phyloP scores from a whole-genome alignment of 768 basidiomycete species.

The Rhizopogon rudus region DNA sequence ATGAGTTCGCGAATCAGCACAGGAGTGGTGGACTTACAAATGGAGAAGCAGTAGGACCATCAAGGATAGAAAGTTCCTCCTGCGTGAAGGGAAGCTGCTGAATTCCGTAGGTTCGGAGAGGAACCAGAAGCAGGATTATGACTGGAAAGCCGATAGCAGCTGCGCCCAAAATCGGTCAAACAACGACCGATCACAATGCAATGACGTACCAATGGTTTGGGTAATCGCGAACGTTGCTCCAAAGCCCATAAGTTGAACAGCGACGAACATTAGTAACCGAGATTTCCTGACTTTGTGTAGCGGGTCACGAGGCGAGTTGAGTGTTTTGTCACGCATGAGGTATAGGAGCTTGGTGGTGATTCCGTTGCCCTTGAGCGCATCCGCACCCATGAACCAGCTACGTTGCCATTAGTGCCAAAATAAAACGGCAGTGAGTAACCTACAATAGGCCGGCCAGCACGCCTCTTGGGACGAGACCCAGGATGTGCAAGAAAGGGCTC shows the following conservation, averaged over 20 bases:
- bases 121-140: slow-evolving; percentile 80
- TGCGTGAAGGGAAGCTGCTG: slow-evolving; percentile 70
- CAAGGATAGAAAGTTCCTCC: slow-evolving; percentile 81
- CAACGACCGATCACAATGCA: neutral
- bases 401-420: neutral
- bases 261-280: slow-evolving; percentile 65
- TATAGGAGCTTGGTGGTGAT: slow-evolving; percentile 80
- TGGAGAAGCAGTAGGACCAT: slow-evolving; percentile 85
- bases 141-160: slow-evolving; percentile 91
- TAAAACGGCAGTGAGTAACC: slow-evolving; percentile 18
- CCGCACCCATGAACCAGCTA: slow-evolving; percentile 91
- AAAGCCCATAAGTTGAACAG: slow-evolving; percentile 77
- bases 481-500: slow-evolving; percentile 75
- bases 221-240: slow-evolving; percentile 88
- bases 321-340: slow-evolving; percentile 64
- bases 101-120: slow-evolving; percentile 65
- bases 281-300: slow-evolving; percentile 70
- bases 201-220: slow-evolving; percentile 70
- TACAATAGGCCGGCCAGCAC: slow-evolving; percentile 86
- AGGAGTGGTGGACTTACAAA: slow-evolving; percentile 51
- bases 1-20: neutral
- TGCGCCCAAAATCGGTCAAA: slow-evolving; percentile 17
- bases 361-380: slow-evolving; percentile 75
- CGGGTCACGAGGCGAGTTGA: slow-evolving; percentile 65
- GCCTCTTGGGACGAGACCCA: slow-evolving; percentile 76